Conservation (phyloP, 2,329 filamentous ascomycete species). For the Fusarium ambrosium region DNA sequence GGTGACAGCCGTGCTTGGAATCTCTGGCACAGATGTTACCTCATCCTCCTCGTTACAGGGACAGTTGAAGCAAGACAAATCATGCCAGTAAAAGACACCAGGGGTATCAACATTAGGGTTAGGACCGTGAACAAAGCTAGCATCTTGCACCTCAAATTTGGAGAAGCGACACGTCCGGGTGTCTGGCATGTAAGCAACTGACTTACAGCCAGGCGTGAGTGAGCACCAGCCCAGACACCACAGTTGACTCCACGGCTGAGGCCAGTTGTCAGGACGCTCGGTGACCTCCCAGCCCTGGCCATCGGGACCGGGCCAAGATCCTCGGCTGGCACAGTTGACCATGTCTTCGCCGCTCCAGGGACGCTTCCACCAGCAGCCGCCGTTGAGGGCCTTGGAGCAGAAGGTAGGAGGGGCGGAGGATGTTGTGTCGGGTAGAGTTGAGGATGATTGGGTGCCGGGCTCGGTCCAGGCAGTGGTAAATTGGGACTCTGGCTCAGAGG, state of each 20-base stretch:
- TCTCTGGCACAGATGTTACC: background rate
- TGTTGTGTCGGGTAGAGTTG: background rate
- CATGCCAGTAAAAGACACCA: constrained; percentile 5
- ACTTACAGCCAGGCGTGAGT: background rate
- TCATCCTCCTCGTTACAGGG: constrained; percentile 1
- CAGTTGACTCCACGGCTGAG: background rate
- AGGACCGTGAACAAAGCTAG: background rate
- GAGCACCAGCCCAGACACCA: constrained; percentile 9
- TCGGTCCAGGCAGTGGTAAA: background rate
- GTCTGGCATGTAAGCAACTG: background rate
- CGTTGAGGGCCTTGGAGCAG: constrained; percentile 12
- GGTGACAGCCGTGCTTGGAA: background rate
- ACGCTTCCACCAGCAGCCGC: constrained; percentile 6
- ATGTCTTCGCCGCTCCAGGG: constrained; percentile 7
- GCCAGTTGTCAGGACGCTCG: background rate
- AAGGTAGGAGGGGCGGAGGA: background rate
- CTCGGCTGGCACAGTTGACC: constrained; percentile 10
- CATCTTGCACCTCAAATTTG: background rate
- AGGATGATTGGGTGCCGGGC: background rate
- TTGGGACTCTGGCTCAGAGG: background rate
- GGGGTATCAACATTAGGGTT: constrained; percentile 1
- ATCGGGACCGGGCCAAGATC: background rate
- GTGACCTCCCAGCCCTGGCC: background rate
- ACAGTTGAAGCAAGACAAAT: constrained; percentile 8
- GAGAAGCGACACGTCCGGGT: background rate